Conservation (phyloP, 129 eudicot genomes). For the Chrysanthemum lavandulifolium region DNA sequence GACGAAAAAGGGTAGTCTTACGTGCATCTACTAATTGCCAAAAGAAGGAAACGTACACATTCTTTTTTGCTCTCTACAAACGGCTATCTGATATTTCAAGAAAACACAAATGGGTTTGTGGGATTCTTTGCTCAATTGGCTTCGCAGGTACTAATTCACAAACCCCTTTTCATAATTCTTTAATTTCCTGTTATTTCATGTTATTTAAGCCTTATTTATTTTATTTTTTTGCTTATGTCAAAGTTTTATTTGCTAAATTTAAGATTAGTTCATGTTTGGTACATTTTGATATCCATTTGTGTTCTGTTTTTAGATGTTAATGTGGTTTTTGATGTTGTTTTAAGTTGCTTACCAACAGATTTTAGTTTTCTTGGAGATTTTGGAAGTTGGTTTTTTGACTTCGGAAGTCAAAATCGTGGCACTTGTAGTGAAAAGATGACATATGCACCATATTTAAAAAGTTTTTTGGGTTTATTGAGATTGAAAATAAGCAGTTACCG, state of each 20-base stretch:
- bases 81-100: too few species aligned
- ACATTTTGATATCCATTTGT: not conserved
- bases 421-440: not conserved
- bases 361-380: not conserved
- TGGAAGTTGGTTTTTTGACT: conserved; percentile 1
- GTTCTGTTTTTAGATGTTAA: not conserved
- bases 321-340: not conserved
- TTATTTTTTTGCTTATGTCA: not conserved
- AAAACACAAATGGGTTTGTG: conserved; percentile 59
- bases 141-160: conserved; percentile 49
- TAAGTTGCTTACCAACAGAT: not conserved
- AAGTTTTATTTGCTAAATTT: conserved; percentile 10
- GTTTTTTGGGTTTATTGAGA: too few species aligned
- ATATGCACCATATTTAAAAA: too few species aligned
- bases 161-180: not conserved
- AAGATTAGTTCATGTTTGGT: not conserved
- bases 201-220: not conserved
- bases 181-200: not conserved
- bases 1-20: too few species aligned
- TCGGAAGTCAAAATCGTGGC: conserved; percentile 16
- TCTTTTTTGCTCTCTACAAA: too few species aligned
- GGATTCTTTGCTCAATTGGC: conserved; percentile 83
- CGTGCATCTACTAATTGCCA: too few species aligned
- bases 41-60: too few species aligned
- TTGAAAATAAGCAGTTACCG: too few species aligned